Base-by-base conservation (phyloP, 2,329 filamentous ascomycete genomes). In the Pseudogymnoascus sp. region DNA sequence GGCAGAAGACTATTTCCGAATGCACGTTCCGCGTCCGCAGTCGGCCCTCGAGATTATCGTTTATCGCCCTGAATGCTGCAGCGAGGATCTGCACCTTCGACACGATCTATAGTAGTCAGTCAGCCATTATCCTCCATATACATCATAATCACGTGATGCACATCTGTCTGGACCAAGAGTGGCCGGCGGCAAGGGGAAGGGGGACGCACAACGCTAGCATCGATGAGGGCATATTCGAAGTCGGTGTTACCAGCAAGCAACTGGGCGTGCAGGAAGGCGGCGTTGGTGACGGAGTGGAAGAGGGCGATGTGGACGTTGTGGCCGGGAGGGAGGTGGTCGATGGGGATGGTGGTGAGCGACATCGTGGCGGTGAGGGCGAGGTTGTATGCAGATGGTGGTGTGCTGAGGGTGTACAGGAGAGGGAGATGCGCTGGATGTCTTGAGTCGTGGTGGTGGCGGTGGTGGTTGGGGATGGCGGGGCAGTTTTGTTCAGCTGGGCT, bases 151-250 rank as follows among this genome's bases (percentile, higher is more conserved):
- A 69, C 64, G 65, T 69, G 64, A 67, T 19, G 2, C 60, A 37
- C 3, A 15, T 44, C 10, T n/a, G 3, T 7, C 21, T 2, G 53
- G 37, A 15, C n/a, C n/a, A n/a, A 23, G 37, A 33, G 59, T 44
- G 60, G 31, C 23, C 35, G 37, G 37, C 3, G 26, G 5, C 10
- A 46, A 23, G 26, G 21, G 15, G 61, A 62, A 37, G 17, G 7
- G 26, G n/a, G 56, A 65, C 56, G 65, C 80, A 93, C 88, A 74
- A 90, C 84, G 53, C 84, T 86, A 19, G 92, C 92, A 77, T 99
- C 93, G 56, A 99, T 83, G 68, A 99, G 89, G 35, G 93, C 92
- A 79, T 97, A 97, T 76, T 97, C 92, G 70, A 93, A 97, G 7
- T 88, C 87, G 10, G 84, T 72, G 72, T 97, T 96, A 61, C 90